Evolutionary conservation across 331 rosid species (phyloP).

Genomic region (Erythrophleum ivorense): DNA sequence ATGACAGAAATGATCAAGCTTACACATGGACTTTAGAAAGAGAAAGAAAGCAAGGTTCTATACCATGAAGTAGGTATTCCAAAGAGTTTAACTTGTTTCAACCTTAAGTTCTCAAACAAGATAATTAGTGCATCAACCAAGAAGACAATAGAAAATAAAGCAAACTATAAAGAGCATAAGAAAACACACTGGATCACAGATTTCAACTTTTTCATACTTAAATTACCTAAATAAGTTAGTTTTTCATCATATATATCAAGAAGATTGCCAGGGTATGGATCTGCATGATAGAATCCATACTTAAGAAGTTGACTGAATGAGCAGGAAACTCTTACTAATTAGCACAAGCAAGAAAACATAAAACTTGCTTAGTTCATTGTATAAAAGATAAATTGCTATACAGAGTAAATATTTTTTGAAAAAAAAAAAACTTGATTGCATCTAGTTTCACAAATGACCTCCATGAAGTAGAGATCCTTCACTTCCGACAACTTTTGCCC

Average conservation of each 20-base stretch:
- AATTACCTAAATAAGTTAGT: slow-evolving; percentile 90
- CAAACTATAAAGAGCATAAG: background rate
- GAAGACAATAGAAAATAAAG: slow-evolving; percentile 21
- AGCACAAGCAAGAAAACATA: slow-evolving; percentile 49
- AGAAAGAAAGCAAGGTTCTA: background rate
- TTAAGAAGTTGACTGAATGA: slow-evolving; percentile 97
- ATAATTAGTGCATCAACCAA: slow-evolving; percentile 20
- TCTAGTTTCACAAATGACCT: slow-evolving; percentile 60
- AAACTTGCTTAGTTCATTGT: slow-evolving; percentile 38
- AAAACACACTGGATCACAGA: background rate
- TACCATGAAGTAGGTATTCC: slow-evolving; percentile 12
- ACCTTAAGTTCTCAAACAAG: slow-evolving; percentile 22
- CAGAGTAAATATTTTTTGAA: slow-evolving; percentile 15
- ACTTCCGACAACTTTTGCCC: slow-evolving; percentile 85
- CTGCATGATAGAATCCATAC: slow-evolving; percentile 97
- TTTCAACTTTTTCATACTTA: slow-evolving; percentile 12
- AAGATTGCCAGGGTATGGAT: slow-evolving; percentile 99
- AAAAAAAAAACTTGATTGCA: slow-evolving; percentile 36
- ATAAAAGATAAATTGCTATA: slow-evolving; percentile 34
- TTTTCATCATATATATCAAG: slow-evolving; percentile 86
- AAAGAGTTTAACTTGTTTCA: slow-evolving; percentile 16
- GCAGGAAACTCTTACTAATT: slow-evolving; percentile 90
- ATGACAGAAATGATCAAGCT: background rate
- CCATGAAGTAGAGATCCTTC: slow-evolving; percentile 89
- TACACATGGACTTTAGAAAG: background rate